Evolutionary conservation across 2,329 filamentous ascomycete species (phyloP), one percentile per base, ranked within the genome.

Genomic region (Aspergillus neotritici): DNA sequence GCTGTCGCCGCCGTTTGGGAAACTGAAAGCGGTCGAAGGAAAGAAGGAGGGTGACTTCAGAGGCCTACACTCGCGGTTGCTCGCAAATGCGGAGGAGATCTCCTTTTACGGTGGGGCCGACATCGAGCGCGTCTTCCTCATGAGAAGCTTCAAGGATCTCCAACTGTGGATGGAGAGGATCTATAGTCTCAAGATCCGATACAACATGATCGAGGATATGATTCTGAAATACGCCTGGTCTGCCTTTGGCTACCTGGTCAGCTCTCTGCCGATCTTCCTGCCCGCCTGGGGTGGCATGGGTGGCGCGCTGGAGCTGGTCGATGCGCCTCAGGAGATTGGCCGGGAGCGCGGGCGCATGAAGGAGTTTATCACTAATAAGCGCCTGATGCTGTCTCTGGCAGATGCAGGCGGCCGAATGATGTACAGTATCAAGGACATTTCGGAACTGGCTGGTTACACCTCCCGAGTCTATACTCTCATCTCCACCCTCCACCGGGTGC

Each of bases 221-320:
- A 88, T 98, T 37, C 73, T 98, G 47, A 98, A 98, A 65, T 98
- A 98, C 64, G 93, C 88, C 52, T 98, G 93, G 93, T 97, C 90
- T 51, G 93, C 93, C 0, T 95, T 96, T 61, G 93, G 93, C 30
- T 98, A 98, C 60, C 77, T 97, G 30, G 77, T 98, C 44, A 93
- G 91, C 1, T 94, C 91, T 3, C 74, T 98, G 9, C 93, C 93
- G 0, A 84, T 97, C 37, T 98, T 97, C 69, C 75, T 98, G 13
- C 93, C 93, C 0, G 87, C 88, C 1, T 95, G 93, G 88, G 90
- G 89, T 43, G 91, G 93, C 25, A 68, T 91, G 29, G 87, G 84
- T 35, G 87, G 86, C 31, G 76, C 77, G 12, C 70, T 82, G 41
- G 87, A 94, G 66, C 73, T 86, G 55, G 67, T 76, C 2, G 58